These are phyloP conservation scores for Cutaneotrichosporon spelunceum DNA, from an alignment of 1,284 basidiomycete species.

Conservation along the genomic window DNA sequence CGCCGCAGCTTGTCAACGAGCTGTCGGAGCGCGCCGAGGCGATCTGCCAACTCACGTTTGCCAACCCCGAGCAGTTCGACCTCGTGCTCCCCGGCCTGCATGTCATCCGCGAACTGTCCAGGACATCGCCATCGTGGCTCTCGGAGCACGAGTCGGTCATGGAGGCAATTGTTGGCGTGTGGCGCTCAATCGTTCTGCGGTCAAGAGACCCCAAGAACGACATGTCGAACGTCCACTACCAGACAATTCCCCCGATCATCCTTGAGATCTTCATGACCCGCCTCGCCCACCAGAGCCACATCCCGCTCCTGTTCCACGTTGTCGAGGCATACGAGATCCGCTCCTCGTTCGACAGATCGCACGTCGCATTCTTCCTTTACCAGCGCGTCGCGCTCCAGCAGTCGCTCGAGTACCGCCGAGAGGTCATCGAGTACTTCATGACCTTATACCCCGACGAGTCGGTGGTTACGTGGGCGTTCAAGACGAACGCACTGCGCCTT, in stretches of 20 bases:
- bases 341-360: conserved; percentile 76
- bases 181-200: conserved; percentile 57
- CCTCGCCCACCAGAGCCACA: conserved; percentile 64
- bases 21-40: conserved; percentile 63
- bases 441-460: conserved; percentile 71
- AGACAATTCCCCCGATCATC: conserved; percentile 67
- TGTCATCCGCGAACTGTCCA: conserved; percentile 73
- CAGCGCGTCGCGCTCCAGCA: conserved; percentile 67
- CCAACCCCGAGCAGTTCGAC: conserved; percentile 56
- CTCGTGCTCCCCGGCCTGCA: conserved; percentile 67
- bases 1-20: conserved; percentile 72
- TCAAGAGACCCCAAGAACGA: conserved; percentile 43
- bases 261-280: conserved; percentile 69
- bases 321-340: conserved; percentile 78
- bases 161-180: conserved; percentile 66
- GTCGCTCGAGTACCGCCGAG: conserved; percentile 66
- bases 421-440: conserved; percentile 79
- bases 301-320: conserved; percentile 86
- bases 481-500: conserved; percentile 80
- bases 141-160: conserved; percentile 59
- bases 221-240: conserved; percentile 55
- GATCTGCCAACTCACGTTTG: conserved; percentile 63
- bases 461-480: conserved; percentile 67
- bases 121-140: conserved; percentile 60
- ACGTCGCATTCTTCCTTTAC: conserved; percentile 84